phyloP scores from a whole-genome alignment of 192 early-diverging fungal genomes.

The Coemansia sp. region DNA sequence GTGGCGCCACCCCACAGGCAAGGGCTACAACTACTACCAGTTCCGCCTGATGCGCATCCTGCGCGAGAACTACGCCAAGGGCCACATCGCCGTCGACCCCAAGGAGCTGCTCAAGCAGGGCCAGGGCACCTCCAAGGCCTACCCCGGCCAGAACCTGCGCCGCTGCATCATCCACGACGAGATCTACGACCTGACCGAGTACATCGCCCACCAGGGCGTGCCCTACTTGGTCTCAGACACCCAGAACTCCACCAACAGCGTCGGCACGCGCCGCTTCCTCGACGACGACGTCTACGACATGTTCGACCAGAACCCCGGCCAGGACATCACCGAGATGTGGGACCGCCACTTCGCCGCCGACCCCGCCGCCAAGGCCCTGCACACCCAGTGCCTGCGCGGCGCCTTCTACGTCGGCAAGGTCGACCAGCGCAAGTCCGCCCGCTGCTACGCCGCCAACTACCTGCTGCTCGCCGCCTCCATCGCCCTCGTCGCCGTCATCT shows the following conservation, averaged over 20 bases:
- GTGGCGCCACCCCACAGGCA: slow-evolving; percentile 56
- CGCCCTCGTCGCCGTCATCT: slow-evolving; percentile 78
- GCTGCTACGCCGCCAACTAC: slow-evolving; percentile 81
- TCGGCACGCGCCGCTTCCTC: slow-evolving; percentile 57
- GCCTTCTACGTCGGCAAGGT: slow-evolving; percentile 84
- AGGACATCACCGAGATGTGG: slow-evolving; percentile 63
- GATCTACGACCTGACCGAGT: slow-evolving; percentile 71
- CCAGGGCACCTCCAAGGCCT: slow-evolving; percentile 39
- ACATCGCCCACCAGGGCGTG: slow-evolving; percentile 54
- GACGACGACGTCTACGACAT: slow-evolving; percentile 58
- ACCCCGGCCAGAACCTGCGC: slow-evolving; percentile 39
- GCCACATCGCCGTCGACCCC: slow-evolving; percentile 62
- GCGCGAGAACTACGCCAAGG: slow-evolving; percentile 62
- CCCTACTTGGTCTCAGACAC: slow-evolving; percentile 49
- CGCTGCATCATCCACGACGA: slow-evolving; percentile 68
- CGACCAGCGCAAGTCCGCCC: slow-evolving; percentile 75
- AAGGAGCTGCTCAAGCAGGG: slow-evolving; percentile 57
- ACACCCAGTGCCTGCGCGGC: slow-evolving; percentile 75
- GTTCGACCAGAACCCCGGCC: slow-evolving; percentile 62
- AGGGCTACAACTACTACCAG: slow-evolving; percentile 67
- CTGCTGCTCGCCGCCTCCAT: slow-evolving; percentile 77
- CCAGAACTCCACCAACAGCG: slow-evolving; percentile 36
- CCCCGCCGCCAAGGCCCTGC: slow-evolving; percentile 44
- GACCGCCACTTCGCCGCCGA: slow-evolving; percentile 55
- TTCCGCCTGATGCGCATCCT: slow-evolving; percentile 60